phyloP scores from a whole-genome alignment of 495 filamentous ascomycete species.

The Aspergillus mulundensis region DNA sequence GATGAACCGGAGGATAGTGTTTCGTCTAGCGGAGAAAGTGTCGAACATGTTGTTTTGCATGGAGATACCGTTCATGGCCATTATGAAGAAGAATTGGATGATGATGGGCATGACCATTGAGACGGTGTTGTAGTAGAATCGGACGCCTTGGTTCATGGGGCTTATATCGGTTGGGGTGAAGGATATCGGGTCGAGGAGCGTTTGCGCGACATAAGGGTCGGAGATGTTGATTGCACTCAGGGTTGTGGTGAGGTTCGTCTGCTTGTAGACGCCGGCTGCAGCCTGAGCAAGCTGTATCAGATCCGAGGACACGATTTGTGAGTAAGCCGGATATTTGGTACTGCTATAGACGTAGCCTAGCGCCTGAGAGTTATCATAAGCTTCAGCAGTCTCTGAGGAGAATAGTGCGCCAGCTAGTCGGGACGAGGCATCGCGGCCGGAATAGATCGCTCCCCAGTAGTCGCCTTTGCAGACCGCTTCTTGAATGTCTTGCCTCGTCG shows the following conservation, averaged over 20 bases:
- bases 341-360: conserved; percentile 44
- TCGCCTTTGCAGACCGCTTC: conserved; percentile 32
- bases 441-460: conserved; percentile 40
- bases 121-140: conserved; percentile 43
- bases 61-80: conserved; percentile 33
- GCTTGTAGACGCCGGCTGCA: conserved; percentile 27
- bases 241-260: conserved; percentile 15
- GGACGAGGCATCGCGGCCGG: conserved; percentile 23
- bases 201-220: conserved; percentile 8
- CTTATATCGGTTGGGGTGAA: conserved; percentile 31
- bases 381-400: conserved; percentile 10
- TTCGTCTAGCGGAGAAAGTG: conserved; percentile 25
- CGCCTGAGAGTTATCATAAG: not conserved
- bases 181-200: conserved; percentile 35
- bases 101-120: conserved; percentile 40
- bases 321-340: conserved; percentile 34
- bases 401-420: conserved; percentile 23
- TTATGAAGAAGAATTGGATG: conserved; percentile 48
- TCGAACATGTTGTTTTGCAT: conserved; percentile 33
- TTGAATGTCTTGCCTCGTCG: conserved; percentile 18
- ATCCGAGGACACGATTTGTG: conserved; percentile 17
- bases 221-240: conserved; percentile 16
- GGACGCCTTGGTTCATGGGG: conserved; percentile 36
- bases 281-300: conserved; percentile 21
- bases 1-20: conserved; percentile 32